Base-by-base conservation (phyloP, 2,329 filamentous ascomycete genomes). In the Orbilia ellipsospora region DNA sequence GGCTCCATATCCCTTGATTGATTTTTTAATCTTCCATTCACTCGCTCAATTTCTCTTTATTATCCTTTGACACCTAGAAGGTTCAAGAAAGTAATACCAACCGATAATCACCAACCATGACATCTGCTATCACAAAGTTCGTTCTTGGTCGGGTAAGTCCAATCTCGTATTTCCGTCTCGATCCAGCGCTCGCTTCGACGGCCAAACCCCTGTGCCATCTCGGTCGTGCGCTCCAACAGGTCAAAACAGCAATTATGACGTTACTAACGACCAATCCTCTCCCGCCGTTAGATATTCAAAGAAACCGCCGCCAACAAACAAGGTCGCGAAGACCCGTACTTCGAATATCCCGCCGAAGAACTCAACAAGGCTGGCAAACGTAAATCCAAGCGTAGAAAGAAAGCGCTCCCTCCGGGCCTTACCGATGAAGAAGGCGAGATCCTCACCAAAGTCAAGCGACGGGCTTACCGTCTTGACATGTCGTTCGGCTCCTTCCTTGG, bases 381-480 rank as follows among this genome's bases (percentile, higher is more conserved):
- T 23, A 96, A 93, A 82, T 86, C 87, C 69, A 94, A 93, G 85
- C 96, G 92, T 83, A 88, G 90, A 81, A 92, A 91, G 84, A 96
- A 96, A 83, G 91, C 92, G 20, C 85, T 94, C 42, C 94, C 94
- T 0, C 88, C 88, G 26, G 94, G 94, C 65, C 88, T 98, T 62
- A 94, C 93, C 16, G 84, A 90, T 28, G 88, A 96, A 79, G 95
- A 99, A 83, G 90, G 87, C 80, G 87, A 90, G 77, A 86, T 97
- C 78, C 88, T 98, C 77, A 96, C 91, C 79, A 91, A 90, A 79
- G 92, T 96, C 79, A 94, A 96, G 82, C 88, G 90, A 79, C 87
- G 91, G 72, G 93, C 95, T 40, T 96, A 97, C 83, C 87, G 89
- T 44, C 88, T 97, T 26, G 95, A 98, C 82, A 91, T 93, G 85